Evolutionary conservation across 768 basidiomycete genomes (phyloP), one percentile per base, ranked within the genome.

Genomic region (Suillus occidentalis): DNA sequence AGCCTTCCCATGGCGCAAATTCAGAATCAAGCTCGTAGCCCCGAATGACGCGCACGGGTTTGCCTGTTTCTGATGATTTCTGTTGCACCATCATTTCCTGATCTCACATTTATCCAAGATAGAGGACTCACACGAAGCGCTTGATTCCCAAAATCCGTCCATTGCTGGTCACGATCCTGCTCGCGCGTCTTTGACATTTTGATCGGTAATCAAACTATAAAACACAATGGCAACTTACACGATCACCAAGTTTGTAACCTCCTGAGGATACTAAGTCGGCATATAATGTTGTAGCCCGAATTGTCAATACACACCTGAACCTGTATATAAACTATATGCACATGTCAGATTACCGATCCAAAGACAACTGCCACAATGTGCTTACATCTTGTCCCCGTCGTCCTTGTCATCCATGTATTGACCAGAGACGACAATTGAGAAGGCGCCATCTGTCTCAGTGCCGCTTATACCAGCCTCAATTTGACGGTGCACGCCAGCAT

Each of bases 11-110:
- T 9, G 75, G 75, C 4, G 77, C 70, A 64, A 72, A 76, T 53
- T 63, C 61, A 7, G 77, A 76, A 6, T 4, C 20, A 40, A 61
- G 43, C 4, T 7, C 69, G 18, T 2, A 66, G 6, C 75, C 72
- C 28, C 75, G 69, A 47, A 76, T 45, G 13, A 78, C 71, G 16
- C 77, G 67, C 12, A 76, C 61, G 2, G 72, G 72, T 0, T 68
- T 63, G 55, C 64, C 62, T 16, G 69, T 75, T 0, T 40, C 3
- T n/a, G 16, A 53, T 1, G 77, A 76, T 22, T 57, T 14, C 77
- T 76, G 22, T 58, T 18, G 31, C n/a, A 49, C 20, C 25, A 47
- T 40, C 59, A 39, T 43, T 61, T 9, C 39, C 22, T 14, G 25
- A 37, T 14, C 37, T 37, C 22, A 50, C 16, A 20, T 40, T 1